A percentile compares a stretch with the other conserved stretches of the same genome.
Conservation (phyloP, 2,329 filamentous ascomycete genomes). For the Rhexocercosporidium sp. region DNA sequence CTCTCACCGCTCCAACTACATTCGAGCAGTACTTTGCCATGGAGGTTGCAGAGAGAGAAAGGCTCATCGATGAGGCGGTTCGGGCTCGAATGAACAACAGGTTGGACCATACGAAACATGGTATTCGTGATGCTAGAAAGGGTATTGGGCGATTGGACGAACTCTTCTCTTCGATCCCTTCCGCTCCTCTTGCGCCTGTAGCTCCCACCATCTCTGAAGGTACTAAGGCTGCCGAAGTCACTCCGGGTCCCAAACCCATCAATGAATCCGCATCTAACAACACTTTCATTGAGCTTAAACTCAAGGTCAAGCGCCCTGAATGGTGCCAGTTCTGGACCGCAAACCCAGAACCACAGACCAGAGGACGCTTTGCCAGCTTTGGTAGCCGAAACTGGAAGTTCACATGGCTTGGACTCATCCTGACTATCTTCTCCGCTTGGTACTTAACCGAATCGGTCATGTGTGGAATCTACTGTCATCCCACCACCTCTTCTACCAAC, state of each 20-base stretch:
- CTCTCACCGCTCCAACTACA: slow-evolving; percentile 28
- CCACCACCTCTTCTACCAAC: slow-evolving; percentile 51
- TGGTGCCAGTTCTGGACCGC: slow-evolving; percentile 5
- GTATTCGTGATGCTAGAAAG: slow-evolving; percentile 59
- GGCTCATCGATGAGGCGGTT: slow-evolving; percentile 47
- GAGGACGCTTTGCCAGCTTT: slow-evolving; percentile 6
- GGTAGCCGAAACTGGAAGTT: slow-evolving; percentile 30
- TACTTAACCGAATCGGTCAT: slow-evolving; percentile 58
- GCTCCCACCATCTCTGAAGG: background rate
- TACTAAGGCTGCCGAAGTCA: background rate
- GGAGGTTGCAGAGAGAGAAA: slow-evolving; percentile 39
- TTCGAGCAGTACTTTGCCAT: slow-evolving; percentile 32
- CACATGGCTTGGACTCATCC: slow-evolving; percentile 40
- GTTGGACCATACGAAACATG: slow-evolving; percentile 55
- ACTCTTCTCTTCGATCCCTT: slow-evolving; percentile 48
- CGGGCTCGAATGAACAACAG: slow-evolving; percentile 58
- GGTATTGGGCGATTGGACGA: slow-evolving; percentile 64
- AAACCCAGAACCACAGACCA: background rate
- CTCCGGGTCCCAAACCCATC: background rate
- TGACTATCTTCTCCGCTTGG: slow-evolving; percentile 56
- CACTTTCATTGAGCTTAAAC: background rate
- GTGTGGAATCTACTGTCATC: slow-evolving; percentile 60
- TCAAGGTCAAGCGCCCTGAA: background rate
- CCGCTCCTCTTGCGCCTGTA: background rate
- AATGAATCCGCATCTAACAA: background rate